Evolutionary conservation across 768 basidiomycete species (phyloP), one percentile per base, ranked within the genome.

Genomic region (Cystofilobasidium bisporidii): DNA sequence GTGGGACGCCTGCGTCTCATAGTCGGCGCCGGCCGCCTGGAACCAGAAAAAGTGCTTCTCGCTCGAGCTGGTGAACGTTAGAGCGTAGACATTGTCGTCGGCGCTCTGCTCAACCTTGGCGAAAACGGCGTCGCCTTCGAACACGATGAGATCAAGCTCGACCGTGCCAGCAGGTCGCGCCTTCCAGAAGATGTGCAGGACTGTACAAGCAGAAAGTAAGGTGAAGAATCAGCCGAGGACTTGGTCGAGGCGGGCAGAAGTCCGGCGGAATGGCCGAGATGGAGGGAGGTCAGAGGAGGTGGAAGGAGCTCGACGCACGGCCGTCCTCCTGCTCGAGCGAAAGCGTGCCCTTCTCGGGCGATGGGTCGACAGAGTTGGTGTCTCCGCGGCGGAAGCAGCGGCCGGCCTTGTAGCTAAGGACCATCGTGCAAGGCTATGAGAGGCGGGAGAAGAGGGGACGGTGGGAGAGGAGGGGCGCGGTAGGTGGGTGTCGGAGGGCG

Each of bases 11-110:
- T 38, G 59, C 3, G 53, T 26, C 17, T 30, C 38, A n/a, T 68
- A 68, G 45, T 38, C 30, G 33, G 61, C 61, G 18, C 43, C 33
- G 17, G 26, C 36, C 20, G 57, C 58, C 43, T 69, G 68, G 57
- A 69, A 69, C 63, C 63, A 69, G 68, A 69, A 69, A 38, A 69
- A 69, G 36, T 69, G 63, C 47, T 50, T 64, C 32, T 69, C 68
- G 5, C 41, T 3, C 11, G 57, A 53, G 33, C 32, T 38, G 56
- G 32, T 33, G 43, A 69, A 69, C 28, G 45, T 69, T 18, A 69
- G 56, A 2, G 56, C 62, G 36, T 28, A 69, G 28, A 69, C 68
- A 41, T 63, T 64, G 40, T 63, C 38, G 58, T 69, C 68, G 20
- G 33, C 22, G 41, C 55, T 58, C 43, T 59, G 32, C 1, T 28